Percentiles rank a stretch among this genome's conserved stretches.
Conservation (phyloP, 2,329 filamentous ascomycete species). For the Elsinoe ampelina region DNA sequence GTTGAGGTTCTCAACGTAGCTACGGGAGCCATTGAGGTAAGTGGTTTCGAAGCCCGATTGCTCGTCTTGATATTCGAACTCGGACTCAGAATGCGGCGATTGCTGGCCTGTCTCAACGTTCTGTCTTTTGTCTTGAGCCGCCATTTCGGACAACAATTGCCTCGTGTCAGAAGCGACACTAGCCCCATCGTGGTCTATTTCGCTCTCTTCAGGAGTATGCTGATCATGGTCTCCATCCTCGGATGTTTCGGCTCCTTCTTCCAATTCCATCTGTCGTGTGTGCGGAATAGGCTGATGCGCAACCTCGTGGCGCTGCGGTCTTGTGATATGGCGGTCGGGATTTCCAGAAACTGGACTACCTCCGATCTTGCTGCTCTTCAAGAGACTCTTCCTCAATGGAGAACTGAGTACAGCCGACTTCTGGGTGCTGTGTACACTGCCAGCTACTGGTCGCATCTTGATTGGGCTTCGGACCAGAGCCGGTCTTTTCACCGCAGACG, state of each 20-base stretch:
- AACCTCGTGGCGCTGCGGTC: background rate
- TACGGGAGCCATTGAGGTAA: slow-evolving; percentile 14
- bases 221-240: background rate
- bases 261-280: slow-evolving; percentile 4
- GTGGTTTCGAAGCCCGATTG: slow-evolving; percentile 6
- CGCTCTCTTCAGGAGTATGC: background rate
- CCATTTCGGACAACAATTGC: slow-evolving; percentile 23
- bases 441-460: slow-evolving; percentile 13
- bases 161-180: slow-evolving; percentile 24
- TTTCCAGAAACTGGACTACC: slow-evolving; percentile 9
- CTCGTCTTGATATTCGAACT: background rate
- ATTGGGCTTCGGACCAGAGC: slow-evolving; percentile 11
- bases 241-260: slow-evolving; percentile 12
- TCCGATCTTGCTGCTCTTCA: slow-evolving; percentile 20
- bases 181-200: background rate
- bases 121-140: slow-evolving; percentile 8
- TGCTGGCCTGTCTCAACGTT: slow-evolving; percentile 2
- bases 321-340: background rate
- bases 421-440: slow-evolving; percentile 15
- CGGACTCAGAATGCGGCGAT: background rate
- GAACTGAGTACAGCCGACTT: slow-evolving; percentile 16
- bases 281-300: background rate
- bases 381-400: slow-evolving; percentile 21
- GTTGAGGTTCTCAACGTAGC: slow-evolving; percentile 30
- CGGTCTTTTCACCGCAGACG: background rate